Percentiles rank a stretch among this genome's conserved stretches.
These are phyloP conservation scores for Dentipellis sp. DNA, from an alignment of 768 basidiomycete genomes.

Conservation along the genomic window DNA sequence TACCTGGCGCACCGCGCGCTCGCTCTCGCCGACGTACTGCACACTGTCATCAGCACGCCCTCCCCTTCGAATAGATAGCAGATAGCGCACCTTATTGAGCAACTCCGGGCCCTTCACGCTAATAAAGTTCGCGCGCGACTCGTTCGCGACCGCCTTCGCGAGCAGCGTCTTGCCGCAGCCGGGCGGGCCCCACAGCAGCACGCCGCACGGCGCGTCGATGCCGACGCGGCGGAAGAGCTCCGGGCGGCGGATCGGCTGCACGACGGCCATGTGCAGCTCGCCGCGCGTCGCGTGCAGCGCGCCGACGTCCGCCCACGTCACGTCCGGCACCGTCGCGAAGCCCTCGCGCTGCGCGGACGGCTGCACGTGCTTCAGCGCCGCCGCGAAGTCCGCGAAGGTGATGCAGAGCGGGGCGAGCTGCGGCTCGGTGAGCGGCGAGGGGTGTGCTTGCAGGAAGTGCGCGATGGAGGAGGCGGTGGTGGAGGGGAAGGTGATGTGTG, in stretches of 20 bases:
- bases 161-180: conserved; percentile 96
- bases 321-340: conserved; percentile 93
- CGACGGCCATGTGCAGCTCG: conserved; percentile 95
- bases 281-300: conserved; percentile 82
- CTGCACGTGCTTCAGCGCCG: conserved; percentile 82
- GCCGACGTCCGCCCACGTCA: conserved; percentile 92
- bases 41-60: not conserved
- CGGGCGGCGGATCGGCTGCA: conserved; percentile 86
- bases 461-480: conserved; percentile 57
- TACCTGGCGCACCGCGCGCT: conserved; percentile 88
- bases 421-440: conserved; percentile 61
- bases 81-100: conserved; percentile 72
- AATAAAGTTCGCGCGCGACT: conserved; percentile 92
- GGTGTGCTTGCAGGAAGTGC: conserved; percentile 83
- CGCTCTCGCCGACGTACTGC: conserved; percentile 96
- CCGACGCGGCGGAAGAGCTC: conserved; percentile 85
- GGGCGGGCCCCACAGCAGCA: conserved; percentile 97
- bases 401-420: conserved; percentile 81
- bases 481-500: conserved; percentile 29
- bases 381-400: conserved; percentile 68
- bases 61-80: not conserved
- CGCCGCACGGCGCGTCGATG: conserved; percentile 86
- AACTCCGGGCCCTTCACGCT: conserved; percentile 96
- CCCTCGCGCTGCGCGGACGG: conserved; percentile 97
- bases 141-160: conserved; percentile 98